Conservation (phyloP, 2,329 filamentous ascomycete species). For the Sclerotinia trifoliorum region DNA sequence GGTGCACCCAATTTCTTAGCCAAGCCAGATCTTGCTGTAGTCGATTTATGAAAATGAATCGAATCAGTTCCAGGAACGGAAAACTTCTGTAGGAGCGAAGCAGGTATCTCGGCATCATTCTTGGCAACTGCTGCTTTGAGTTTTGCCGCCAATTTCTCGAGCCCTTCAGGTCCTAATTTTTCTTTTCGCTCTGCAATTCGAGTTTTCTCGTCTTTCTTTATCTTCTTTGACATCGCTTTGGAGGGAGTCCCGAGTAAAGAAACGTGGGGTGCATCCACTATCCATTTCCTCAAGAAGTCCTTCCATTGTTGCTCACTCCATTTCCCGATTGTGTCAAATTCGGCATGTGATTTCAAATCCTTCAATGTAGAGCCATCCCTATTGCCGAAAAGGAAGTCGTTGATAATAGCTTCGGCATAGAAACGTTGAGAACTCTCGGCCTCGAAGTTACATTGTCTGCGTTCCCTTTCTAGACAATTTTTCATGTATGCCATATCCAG, state of each 20-base stretch:
- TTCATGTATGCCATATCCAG: conserved; percentile 88
- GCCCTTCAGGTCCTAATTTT: conserved; percentile 75
- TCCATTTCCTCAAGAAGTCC: conserved; percentile 76
- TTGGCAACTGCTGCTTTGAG: conserved; percentile 81
- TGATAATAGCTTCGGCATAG: conserved; percentile 83
- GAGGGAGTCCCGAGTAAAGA: conserved; percentile 89
- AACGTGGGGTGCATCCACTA: conserved; percentile 80
- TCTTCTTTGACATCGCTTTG: conserved; percentile 69
- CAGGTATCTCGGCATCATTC: conserved; percentile 85
- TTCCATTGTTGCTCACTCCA: conserved; percentile 89
- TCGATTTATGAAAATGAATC: conserved; percentile 91
- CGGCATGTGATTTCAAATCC: conserved; percentile 54
- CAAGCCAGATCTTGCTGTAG: conserved; percentile 76
- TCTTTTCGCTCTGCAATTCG: conserved; percentile 77
- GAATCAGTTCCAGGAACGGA: conserved; percentile 81
- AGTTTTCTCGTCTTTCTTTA: conserved; percentile 77
- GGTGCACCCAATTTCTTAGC: conserved; percentile 69
- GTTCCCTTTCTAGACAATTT: conserved; percentile 81
- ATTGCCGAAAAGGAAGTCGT: conserved; percentile 86
- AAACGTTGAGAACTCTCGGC: conserved; percentile 79
- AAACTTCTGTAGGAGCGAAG: conserved; percentile 76
- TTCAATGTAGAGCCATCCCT: conserved; percentile 76
- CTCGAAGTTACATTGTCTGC: conserved; percentile 76
- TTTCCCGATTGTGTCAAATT: conserved; percentile 67
- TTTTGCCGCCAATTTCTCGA: conserved; percentile 70